Percentiles rank a stretch among this genome's conserved stretches.
Conservation (phyloP, 805 yeast species). For the Saturnispora silvae region DNA sequence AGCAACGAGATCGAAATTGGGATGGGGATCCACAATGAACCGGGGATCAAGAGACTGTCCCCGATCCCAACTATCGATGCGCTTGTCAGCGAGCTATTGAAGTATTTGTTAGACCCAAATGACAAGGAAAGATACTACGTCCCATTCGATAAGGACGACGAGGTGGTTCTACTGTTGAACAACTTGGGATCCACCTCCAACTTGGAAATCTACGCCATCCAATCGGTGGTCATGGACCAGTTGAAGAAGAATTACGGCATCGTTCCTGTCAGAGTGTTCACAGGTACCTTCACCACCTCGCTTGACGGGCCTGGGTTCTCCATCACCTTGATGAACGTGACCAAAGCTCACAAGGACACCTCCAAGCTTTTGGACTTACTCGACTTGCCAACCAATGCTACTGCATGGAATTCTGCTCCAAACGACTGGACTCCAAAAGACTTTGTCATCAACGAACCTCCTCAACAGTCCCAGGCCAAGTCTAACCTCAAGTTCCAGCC, state of each 20-base stretch:
- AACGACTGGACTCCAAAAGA: slow-evolving; percentile 14
- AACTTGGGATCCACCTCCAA: slow-evolving; percentile 86
- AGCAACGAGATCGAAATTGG: slow-evolving; percentile 76
- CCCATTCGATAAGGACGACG: slow-evolving; percentile 44
- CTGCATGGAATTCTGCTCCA: slow-evolving; percentile 61
- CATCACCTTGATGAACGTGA: slow-evolving; percentile 64
- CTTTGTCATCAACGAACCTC: slow-evolving; percentile 21
- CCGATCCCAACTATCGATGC: slow-evolving; percentile 66
- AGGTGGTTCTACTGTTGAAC: slow-evolving; percentile 65
- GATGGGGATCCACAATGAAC: slow-evolving; percentile 93
- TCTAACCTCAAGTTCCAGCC: slow-evolving; percentile 24
- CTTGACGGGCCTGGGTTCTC: slow-evolving; percentile 89
- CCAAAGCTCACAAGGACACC: slow-evolving; percentile 39
- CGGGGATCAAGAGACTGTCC: slow-evolving; percentile 57
- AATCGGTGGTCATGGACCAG: slow-evolving; percentile 44
- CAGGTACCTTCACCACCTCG: slow-evolving; percentile 80
- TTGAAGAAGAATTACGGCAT: slow-evolving; percentile 44
- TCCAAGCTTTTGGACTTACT: slow-evolving; percentile 43
- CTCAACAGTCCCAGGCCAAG: slow-evolving; percentile 10
- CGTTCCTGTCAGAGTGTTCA: slow-evolving; percentile 55
- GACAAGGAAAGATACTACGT: slow-evolving; percentile 81
- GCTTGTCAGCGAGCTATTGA: slow-evolving; percentile 47
- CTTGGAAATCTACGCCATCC: slow-evolving; percentile 66
- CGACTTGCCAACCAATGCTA: slow-evolving; percentile 66
- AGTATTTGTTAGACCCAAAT: slow-evolving; percentile 45